Percentiles rank a stretch among this genome's conserved stretches.
phyloP scores from a whole-genome alignment of 73 alveolate species.

The Paramecium biaurelia region DNA sequence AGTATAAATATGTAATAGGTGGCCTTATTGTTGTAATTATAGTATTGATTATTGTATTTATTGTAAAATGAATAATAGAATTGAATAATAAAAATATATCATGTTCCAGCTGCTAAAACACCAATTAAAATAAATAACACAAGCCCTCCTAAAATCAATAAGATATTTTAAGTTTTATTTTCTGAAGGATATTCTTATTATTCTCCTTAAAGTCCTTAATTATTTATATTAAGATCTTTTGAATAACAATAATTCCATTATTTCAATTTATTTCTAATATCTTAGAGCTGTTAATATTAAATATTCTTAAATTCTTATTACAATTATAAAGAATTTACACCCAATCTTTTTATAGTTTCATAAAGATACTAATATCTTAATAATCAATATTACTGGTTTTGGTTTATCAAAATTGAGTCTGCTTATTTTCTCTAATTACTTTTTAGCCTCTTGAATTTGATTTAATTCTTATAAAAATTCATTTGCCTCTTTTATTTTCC shows the following conservation, averaged over 20 bases:
- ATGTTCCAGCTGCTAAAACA: background rate
- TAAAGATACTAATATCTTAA: background rate
- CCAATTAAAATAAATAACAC: background rate
- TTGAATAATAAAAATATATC: background rate
- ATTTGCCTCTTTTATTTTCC: background rate
- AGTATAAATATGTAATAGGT: background rate
- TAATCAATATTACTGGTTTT: background rate
- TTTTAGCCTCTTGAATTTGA: background rate
- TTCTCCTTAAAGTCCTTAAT: background rate
- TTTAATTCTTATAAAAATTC: background rate
- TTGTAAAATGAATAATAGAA: background rate
- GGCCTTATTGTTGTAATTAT: background rate
- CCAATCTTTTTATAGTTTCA: background rate
- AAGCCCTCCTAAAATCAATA: background rate
- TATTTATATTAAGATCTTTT: background rate
- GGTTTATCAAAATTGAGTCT: background rate
- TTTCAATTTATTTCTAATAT: background rate
- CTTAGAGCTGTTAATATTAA: background rate
- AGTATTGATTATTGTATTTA: background rate
- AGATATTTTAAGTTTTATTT: background rate
- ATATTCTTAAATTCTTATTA: background rate
- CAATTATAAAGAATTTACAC: background rate
- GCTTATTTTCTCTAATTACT: background rate
- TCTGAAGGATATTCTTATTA: background rate
- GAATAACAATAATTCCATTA: background rate